Conservation (phyloP, 257 asterid genomes). For the Solanum peruvianum region DNA sequence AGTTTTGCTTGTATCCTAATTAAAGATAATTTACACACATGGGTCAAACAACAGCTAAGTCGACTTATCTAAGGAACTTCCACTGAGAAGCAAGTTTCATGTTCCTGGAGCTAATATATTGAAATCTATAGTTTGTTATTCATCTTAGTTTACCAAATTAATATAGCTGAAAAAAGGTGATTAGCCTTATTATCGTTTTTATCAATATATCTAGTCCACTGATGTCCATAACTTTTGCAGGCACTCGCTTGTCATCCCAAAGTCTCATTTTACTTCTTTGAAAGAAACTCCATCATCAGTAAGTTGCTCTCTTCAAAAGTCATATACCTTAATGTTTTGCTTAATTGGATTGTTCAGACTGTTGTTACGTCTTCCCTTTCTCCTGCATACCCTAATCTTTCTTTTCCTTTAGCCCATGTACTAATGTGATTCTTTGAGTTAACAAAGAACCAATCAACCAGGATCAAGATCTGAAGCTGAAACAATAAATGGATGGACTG, state of each 20-base stretch:
- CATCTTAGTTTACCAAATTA: not conserved
- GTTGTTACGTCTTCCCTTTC: not conserved
- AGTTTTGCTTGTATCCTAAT: not conserved
- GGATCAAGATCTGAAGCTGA: not conserved
- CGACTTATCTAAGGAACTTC: not conserved
- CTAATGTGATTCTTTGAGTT: not conserved
- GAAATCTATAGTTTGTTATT: not conserved
- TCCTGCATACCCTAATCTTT: not conserved
- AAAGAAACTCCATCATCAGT: constrained; percentile 85
- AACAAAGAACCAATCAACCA: not conserved
- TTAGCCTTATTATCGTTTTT: not conserved
- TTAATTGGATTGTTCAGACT: not conserved
- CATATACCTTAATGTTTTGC: not conserved
- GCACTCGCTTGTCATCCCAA: constrained; percentile 89
- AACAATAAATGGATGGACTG: not conserved
- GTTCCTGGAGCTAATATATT: not conserved
- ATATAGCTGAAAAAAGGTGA: not conserved
- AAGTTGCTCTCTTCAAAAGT: constrained; percentile 17
- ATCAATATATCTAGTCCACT: not conserved
- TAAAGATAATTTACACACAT: not conserved
- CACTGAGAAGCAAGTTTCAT: not conserved
- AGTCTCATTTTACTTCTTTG: constrained; percentile 71
- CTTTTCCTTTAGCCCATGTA: not conserved
- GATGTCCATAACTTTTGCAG: constrained; percentile 18
- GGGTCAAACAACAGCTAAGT: not conserved